Conservation (phyloP, 1,284 basidiomycete genomes). For the Trichosporon sp. region DNA sequence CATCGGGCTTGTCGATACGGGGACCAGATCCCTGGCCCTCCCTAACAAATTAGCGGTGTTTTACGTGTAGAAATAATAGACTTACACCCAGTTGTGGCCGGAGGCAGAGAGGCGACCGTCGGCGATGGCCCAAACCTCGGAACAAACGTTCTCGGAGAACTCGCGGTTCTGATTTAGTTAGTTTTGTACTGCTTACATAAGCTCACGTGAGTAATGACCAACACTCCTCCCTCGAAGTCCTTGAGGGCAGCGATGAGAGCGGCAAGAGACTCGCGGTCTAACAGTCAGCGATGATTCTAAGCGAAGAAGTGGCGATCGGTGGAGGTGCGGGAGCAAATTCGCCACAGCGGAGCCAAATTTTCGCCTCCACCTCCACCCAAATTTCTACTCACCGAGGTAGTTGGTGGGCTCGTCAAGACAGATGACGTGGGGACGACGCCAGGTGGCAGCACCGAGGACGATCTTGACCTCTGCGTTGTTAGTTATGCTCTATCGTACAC, state of each 20-base stretch:
- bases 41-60: background rate
- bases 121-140: constrained; percentile 71
- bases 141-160: constrained; percentile 92
- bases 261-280: constrained; percentile 92
- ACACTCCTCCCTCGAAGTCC: constrained; percentile 94
- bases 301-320: background rate
- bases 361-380: background rate
- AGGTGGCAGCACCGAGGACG: constrained; percentile 95
- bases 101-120: constrained; percentile 90
- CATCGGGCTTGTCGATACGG: constrained; percentile 86
- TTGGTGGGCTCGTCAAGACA: constrained; percentile 95
- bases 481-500: too few species aligned
- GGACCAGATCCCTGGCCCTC: constrained; percentile 90
- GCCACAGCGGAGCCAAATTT: background rate
- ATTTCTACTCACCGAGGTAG: constrained; percentile 64
- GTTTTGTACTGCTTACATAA: too few species aligned
- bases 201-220: constrained; percentile 78
- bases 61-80: background rate
- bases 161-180: constrained; percentile 69
- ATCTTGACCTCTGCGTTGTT: constrained; percentile 78
- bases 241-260: constrained; percentile 95
- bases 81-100: constrained; percentile 88
- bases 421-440: constrained; percentile 97
- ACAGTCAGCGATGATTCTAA: background rate
- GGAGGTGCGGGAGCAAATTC: background rate